Base-by-base conservation (phyloP, 495 filamentous ascomycete genomes). In the Neurospora sp. region DNA sequence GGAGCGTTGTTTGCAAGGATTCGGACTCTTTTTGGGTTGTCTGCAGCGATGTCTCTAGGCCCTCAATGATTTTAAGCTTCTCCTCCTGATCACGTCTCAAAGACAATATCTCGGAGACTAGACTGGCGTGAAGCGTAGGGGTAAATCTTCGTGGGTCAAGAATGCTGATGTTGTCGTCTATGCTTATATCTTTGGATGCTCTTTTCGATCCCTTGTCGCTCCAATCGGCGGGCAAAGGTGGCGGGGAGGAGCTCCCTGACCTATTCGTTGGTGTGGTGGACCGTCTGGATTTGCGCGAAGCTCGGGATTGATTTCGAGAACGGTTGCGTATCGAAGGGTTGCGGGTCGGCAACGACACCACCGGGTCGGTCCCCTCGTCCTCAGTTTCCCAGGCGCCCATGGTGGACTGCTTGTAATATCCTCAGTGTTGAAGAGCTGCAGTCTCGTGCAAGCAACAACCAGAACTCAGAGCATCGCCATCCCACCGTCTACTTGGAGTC, bases 81-180 rank as follows among this genome's bases (percentile, higher is more conserved):
- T 89, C 91, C 79, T 98, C 96, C 71, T 97, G 87, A 73, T 98
- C 96, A 62, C 96, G 87, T 5, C 94, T 90, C 62, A 99, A 82
- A 2, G 90, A 89, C 35, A 98, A 87, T 74, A 99, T 99, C 80
- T 99, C 95, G 0, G 95, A 93, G 7, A 99, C 95, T 9, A 99
- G 86, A 66, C 92, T 97, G 16, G 96, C 96, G 83, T 98, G 96
- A 23, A 98, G 86, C 2, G 94, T 98, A 5, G 96, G 96, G 6
- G 96, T 98, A 77, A 99, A 97, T 23, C 95, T 87, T 71, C 94
- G 90, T 7, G 96, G 93, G 78, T 98, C 95, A 27, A 97, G 85
- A 20, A 93, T 89, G 23, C 92, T 93, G 66, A 95, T 88, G 73
- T 85, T 90, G 72, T 96, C 92, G 72, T 95, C 91, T 74, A 87